These are phyloP conservation scores for Pterocarpus santalinus DNA, from an alignment of 306 rosid genomes.

Conservation along the genomic window DNA sequence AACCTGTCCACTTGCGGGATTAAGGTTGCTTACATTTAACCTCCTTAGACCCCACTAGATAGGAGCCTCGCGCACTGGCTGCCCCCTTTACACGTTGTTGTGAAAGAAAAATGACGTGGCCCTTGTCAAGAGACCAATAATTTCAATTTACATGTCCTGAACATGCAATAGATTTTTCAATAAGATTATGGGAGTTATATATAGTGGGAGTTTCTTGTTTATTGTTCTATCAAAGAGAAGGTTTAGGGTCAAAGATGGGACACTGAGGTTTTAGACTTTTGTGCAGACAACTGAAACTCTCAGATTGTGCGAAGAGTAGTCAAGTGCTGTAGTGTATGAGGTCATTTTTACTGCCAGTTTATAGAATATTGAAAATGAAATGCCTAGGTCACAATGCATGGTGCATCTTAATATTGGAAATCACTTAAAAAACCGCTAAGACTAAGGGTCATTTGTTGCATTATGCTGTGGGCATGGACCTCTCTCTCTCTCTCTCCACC, in stretches of 20 bases:
- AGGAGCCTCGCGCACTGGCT: no score
- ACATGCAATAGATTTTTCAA: slow-evolving; percentile 6
- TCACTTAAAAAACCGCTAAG: neutral
- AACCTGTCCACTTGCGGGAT: no score
- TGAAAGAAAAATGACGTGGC: no score
- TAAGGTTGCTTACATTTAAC: no score
- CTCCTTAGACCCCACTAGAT: no score
- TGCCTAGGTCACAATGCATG: neutral
- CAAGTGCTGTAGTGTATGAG: neutral
- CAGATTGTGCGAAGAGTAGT: neutral
- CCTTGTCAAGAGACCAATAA: no score
- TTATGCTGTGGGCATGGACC: neutral
- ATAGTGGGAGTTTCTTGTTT: neutral
- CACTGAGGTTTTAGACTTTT: neutral
- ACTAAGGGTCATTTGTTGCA: neutral
- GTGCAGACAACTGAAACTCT: neutral
- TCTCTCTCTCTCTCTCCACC: no score
- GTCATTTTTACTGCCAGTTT: neutral
- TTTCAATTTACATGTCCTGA: no score
- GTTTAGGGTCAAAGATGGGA: slow-evolving; percentile 1
- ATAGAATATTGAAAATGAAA: neutral
- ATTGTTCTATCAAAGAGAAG: slow-evolving; percentile 4
- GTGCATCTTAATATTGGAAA: neutral
- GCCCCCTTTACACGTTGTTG: no score
- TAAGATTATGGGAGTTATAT: neutral